Base-by-base conservation (phyloP, 371 early-diverging fungal species). In the Lichtheimia ramosa region DNA sequence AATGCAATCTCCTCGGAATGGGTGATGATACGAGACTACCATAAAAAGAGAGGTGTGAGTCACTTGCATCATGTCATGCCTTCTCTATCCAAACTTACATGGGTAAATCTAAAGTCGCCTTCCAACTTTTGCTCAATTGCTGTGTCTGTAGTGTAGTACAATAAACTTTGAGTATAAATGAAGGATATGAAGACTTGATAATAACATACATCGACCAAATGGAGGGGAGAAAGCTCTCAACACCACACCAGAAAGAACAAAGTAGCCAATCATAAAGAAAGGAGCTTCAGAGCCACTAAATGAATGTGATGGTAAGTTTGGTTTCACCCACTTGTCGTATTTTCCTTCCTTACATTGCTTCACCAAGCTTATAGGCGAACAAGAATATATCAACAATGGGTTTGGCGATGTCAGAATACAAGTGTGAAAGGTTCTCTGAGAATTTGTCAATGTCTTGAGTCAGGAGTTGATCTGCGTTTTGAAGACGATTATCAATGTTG, bases 401-500 rank as follows among this genome's bases (percentile, higher is more conserved):
- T 57, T 94, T 94, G 41, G 90, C 86, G 54, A 92, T 87, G 66
- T 91, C 92, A 6, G 92, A 89, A 68, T 92, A 89, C 53, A 94
- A 68, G 59, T 89, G 85, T 40, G 87, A 87, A 52, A 88, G 75
- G 67, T 85, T 90, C 43, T 83, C 88, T 28, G 90, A 81, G 60
- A 94, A 93, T 65, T 93, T 91, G 69, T 92, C 93, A 64, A 93
- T 90, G 64, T 93, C 94, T 72, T 93, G 91, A 1, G 95, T 93
- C 56, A 94, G 66, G 12, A 92, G 74, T 68, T 94, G 94, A 77
- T 94, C 94, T 3, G 89, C 87, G 60, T 94, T 93, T 55, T 90
- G 84, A 55, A 93, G 83, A 58, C 93, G 81, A 42, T 84, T 81
- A 62, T 90, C 94, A 18, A 93, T 69, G 60, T 92, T 89, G 51